A percentile compares a stretch with the other conserved stretches of the same genome.
Conservation (phyloP, 2,329 filamentous ascomycete species). For the Cladosporium sp. region DNA sequence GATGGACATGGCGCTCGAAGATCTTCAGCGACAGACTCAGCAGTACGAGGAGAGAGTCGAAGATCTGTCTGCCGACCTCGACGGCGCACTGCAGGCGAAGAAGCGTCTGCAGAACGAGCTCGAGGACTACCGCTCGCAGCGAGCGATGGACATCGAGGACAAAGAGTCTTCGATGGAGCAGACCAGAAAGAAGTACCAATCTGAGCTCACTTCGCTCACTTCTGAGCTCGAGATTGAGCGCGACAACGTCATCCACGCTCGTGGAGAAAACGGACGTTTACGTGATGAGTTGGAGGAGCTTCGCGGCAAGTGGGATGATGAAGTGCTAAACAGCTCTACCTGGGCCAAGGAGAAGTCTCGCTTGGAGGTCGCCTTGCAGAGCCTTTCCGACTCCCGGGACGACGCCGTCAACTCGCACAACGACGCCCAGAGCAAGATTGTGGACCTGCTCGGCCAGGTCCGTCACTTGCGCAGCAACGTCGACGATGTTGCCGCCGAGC, state of each 20-base stretch:
- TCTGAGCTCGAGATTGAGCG: conserved; percentile 91
- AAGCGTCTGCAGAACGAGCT: conserved; percentile 94
- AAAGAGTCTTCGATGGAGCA: conserved; percentile 95
- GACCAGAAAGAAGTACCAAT: conserved; percentile 94
- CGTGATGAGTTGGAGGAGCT: conserved; percentile 95
- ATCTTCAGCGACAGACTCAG: conserved; percentile 83
- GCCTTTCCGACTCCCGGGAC: conserved; percentile 84
- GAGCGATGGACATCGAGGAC: conserved; percentile 93
- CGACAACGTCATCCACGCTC: conserved; percentile 77
- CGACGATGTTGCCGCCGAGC: conserved; percentile 79
- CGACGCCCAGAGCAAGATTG: conserved; percentile 88
- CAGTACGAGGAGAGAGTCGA: conserved; percentile 86
- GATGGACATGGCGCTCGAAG: conserved; percentile 80
- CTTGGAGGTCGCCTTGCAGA: conserved; percentile 80
- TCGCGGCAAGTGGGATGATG: conserved; percentile 94
- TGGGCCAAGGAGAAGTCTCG: conserved; percentile 98
- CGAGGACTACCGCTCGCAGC: conserved; percentile 91
- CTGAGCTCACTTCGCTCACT: conserved; percentile 80
- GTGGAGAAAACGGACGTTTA: conserved; percentile 77
- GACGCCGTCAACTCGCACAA: conserved; percentile 91
- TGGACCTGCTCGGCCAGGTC: conserved; percentile 83
- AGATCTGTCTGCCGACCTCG: conserved; percentile 83
- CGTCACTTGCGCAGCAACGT: conserved; percentile 74
- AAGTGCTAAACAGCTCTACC: conserved; percentile 93
- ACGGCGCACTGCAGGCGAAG: conserved; percentile 79